A percentile compares a stretch with the other conserved stretches of the same genome.
These are phyloP conservation scores for Penicillium fimorum DNA, from an alignment of 495 filamentous ascomycete genomes.

Conservation along the genomic window DNA sequence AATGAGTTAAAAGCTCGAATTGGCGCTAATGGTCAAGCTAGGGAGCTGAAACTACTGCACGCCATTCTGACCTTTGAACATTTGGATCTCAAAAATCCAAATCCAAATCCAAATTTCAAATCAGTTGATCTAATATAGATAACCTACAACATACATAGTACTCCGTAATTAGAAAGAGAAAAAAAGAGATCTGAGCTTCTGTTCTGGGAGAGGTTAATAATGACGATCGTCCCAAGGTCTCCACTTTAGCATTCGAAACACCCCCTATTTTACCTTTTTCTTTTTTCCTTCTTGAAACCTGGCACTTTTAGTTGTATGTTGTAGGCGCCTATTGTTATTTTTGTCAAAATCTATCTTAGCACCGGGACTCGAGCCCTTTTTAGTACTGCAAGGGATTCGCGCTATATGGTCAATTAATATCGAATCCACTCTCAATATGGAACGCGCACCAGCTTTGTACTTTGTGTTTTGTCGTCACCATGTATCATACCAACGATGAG, in stretches of 20 bases:
- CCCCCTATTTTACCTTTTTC: constrained; percentile 3
- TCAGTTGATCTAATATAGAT: background rate
- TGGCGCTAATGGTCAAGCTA: too few relatives aligned
- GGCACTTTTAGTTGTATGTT: background rate
- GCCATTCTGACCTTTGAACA: too few relatives aligned
- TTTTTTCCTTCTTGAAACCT: constrained; percentile 13
- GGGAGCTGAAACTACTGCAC: too few relatives aligned
- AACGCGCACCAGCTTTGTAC: background rate
- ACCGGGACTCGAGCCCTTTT: constrained; percentile 3
- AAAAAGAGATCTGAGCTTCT: constrained; percentile 6
- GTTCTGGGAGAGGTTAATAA: constrained; percentile 3
- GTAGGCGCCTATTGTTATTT: background rate
- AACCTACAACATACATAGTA: too few relatives aligned
- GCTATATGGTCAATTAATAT: constrained; percentile 6
- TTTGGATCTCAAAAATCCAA: background rate
- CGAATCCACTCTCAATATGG: constrained; percentile 2
- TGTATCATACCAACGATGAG: constrained; percentile 1
- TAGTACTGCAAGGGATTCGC: constrained; percentile 5
- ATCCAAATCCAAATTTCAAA: background rate
- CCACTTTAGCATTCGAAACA: constrained; percentile 12
- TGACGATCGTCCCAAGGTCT: constrained; percentile 10
- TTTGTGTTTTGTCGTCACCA: background rate
- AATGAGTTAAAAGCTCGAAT: too few relatives aligned
- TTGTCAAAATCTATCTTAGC: background rate
- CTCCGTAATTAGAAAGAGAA: background rate